Evolutionary conservation across 2,329 filamentous ascomycete genomes (phyloP), one percentile per base, ranked within the genome.

Genomic region (Cordyceps militaris): DNA sequence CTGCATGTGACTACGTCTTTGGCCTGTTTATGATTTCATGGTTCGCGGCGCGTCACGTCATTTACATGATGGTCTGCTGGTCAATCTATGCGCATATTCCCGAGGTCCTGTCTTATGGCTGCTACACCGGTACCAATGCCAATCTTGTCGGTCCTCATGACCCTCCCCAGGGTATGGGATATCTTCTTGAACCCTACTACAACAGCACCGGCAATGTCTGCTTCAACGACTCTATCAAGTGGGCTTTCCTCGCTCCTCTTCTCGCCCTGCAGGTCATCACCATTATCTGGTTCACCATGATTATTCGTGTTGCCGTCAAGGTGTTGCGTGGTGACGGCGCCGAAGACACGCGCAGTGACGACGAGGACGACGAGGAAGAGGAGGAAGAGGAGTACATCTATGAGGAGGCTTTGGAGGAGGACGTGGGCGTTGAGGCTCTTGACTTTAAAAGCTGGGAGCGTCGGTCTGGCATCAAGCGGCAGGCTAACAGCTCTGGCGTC

Each of bases 231-330:
- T 80, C 78, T 11, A 83, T 97, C 66, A 86, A 87, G 66, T 88
- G 83, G 80, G 78, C 79, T 13, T 97, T 97, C 75, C 76, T 97
- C 16, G 78, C 80, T 10, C 80, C 90, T 40, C 83, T 99, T 3
- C 76, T 95, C 13, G 81, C 86, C 38, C 79, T 99, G 23, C 91
- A 97, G 72, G 76, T 79, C 23, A 81, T 99, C 55, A 91, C 89
- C 32, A 76, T 96, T 36, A 79, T 89, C 61, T 97, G 94, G 94
- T 96, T 97, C 67, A 80, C 78, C 61, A 88, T 96, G 85, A 96
- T 97, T 63, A 73, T 92, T 40, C 84, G 85, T 58, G 89, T 99
- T 2, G 91, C 91, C 23, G 79, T 88, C 61, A 86, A 87, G 61
- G 91, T 97, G 6, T 69, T 97, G 36, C 82, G 80, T 52, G 92